Conservation (phyloP, 75 land plant genomes). For the Adiantum capillusveneris region DNA sequence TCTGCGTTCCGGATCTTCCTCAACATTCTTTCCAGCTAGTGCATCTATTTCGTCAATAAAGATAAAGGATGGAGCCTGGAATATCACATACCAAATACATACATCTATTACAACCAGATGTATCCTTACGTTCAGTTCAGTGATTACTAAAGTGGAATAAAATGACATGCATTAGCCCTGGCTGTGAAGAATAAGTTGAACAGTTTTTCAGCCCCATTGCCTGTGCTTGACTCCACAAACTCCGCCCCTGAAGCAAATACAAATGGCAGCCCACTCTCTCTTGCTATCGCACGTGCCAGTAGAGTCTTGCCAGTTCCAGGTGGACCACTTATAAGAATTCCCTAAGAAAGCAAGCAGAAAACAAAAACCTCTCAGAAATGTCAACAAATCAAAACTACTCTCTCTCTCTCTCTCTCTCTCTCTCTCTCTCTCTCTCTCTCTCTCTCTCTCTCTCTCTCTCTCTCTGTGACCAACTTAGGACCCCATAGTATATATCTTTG, state of each 20-base stretch:
- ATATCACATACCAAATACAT: background rate
- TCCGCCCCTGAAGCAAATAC: slow-evolving; percentile 96
- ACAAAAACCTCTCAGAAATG: slow-evolving; percentile 1
- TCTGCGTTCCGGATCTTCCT: slow-evolving; percentile 63
- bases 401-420: too few relatives aligned
- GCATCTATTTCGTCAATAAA: slow-evolving; percentile 99
- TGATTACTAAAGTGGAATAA: background rate
- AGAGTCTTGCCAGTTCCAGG: slow-evolving; percentile 98
- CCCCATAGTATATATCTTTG: too few relatives aligned
- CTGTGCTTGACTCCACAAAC: slow-evolving; percentile 65
- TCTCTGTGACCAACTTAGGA: too few relatives aligned
- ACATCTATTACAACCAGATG: background rate
- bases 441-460: too few relatives aligned
- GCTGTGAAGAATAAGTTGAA: slow-evolving; percentile 83
- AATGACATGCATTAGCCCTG: slow-evolving; percentile 72
- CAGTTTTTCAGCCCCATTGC: slow-evolving; percentile 65
- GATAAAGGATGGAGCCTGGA: slow-evolving; percentile 88
- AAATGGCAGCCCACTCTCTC: slow-evolving; percentile 89
- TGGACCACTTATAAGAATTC: slow-evolving; percentile 89
- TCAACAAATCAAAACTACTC: background rate
- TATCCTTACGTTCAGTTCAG: background rate
- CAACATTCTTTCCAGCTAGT: slow-evolving; percentile 77
- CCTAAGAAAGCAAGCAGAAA: slow-evolving; percentile 41
- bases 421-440: too few relatives aligned
- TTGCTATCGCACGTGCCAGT: slow-evolving; percentile 87